These are phyloP conservation scores for Kluyveromyces wickerhamii DNA, from an alignment of 805 yeast genomes.

Conservation along the genomic window DNA sequence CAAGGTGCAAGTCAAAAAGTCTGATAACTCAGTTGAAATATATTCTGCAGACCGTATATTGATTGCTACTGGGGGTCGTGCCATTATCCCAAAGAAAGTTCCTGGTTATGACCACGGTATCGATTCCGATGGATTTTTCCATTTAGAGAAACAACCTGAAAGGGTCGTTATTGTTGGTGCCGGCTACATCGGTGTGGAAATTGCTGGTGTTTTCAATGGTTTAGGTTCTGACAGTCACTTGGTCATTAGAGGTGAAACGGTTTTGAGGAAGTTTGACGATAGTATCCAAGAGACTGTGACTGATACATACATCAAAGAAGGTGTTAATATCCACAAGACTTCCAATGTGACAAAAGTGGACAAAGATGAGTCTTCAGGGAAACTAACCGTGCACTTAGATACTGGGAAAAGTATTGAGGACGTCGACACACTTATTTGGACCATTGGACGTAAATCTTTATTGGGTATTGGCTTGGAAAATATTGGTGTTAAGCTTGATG, in stretches of 20 bases:
- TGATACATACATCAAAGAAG: slow-evolving; percentile 69
- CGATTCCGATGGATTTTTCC: slow-evolving; percentile 87
- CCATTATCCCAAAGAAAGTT: slow-evolving; percentile 56
- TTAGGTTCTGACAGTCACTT: slow-evolving; percentile 81
- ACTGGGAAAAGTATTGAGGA: slow-evolving; percentile 42
- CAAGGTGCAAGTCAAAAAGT: slow-evolving; percentile 67
- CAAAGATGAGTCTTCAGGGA: slow-evolving; percentile 39
- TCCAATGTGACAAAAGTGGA: slow-evolving; percentile 44
- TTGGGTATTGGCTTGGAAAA: slow-evolving; percentile 68
- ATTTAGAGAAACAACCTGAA: slow-evolving; percentile 74
- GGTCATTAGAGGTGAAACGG: slow-evolving; percentile 85
- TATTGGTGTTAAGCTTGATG: slow-evolving; percentile 60
- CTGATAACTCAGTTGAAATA: slow-evolving; percentile 48
- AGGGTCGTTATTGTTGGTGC: slow-evolving; percentile 94
- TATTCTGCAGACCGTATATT: slow-evolving; percentile 78
- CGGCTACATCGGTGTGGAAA: slow-evolving; percentile 94
- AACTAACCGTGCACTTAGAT: slow-evolving; percentile 40
- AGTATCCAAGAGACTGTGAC: slow-evolving; percentile 74
- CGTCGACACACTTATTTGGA: slow-evolving; percentile 86
- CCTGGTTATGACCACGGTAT: slow-evolving; percentile 81
- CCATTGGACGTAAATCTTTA: slow-evolving; percentile 82
- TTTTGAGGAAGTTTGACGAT: slow-evolving; percentile 81
- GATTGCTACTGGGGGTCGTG: slow-evolving; percentile 90
- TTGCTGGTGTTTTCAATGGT: slow-evolving; percentile 89
- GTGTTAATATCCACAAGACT: slow-evolving; percentile 71